Conservation (phyloP, 352 stramenopile species). For the Peronosclerospora sorghi region DNA sequence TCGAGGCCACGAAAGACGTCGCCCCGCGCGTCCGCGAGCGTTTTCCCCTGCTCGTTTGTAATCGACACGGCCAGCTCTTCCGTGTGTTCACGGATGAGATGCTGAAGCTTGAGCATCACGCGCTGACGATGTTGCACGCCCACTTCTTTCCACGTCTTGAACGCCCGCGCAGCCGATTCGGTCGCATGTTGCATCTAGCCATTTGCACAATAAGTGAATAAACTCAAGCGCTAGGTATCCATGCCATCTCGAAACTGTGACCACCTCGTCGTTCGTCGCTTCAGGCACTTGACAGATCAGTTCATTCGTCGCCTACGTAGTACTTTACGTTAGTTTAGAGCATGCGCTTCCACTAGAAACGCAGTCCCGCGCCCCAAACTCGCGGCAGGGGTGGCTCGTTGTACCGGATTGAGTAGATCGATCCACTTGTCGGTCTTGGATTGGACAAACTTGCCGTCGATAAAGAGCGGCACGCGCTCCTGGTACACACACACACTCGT, state of each 20-base stretch:
- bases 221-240: too few species aligned
- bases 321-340: not conserved
- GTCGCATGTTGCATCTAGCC: constrained; percentile 80
- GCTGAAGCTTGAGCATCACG: constrained; percentile 94
- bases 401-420: constrained; percentile 82
- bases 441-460: constrained; percentile 88
- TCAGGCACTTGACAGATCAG: constrained; percentile 81
- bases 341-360: too few species aligned
- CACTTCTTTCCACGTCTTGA: constrained; percentile 89
- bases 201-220: not conserved
- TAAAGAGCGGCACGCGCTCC: constrained; percentile 80
- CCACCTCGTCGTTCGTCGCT: constrained; percentile 70
- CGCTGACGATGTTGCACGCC: constrained; percentile 89
- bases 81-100: constrained; percentile 90
- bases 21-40: constrained; percentile 88
- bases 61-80: constrained; percentile 92
- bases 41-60: constrained; percentile 90
- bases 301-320: constrained; percentile 70
- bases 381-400: not conserved
- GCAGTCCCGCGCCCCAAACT: too few species aligned
- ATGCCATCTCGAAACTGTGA: not conserved
- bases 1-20: constrained; percentile 95
- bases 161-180: constrained; percentile 65
- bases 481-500: constrained; percentile 2
- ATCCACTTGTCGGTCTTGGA: constrained; percentile 89